Conservation (phyloP, 805 yeast genomes). For the Candida khao-thaluensis region DNA sequence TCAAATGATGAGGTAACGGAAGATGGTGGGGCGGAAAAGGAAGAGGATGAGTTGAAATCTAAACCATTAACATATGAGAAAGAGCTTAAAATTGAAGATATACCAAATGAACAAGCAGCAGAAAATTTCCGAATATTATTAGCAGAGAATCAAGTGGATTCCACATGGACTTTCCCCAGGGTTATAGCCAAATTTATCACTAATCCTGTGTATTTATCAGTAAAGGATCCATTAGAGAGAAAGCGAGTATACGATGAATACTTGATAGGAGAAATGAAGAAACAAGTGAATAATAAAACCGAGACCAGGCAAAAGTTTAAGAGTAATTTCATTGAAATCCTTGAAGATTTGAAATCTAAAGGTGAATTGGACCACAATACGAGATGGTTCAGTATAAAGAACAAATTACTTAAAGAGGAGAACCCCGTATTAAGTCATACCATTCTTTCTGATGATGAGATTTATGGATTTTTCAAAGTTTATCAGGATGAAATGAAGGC, state of each 20-base stretch:
- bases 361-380: slow-evolving; percentile 53
- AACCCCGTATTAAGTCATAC: slow-evolving; percentile 64
- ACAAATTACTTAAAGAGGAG: slow-evolving; percentile 52
- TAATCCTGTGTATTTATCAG: slow-evolving; percentile 67
- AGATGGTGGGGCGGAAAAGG: neutral
- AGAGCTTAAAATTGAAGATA: slow-evolving; percentile 1
- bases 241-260: slow-evolving; percentile 65
- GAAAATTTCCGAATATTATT: slow-evolving; percentile 53
- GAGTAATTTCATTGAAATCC: slow-evolving; percentile 48
- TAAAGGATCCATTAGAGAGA: slow-evolving; percentile 60
- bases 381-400: slow-evolving; percentile 60
- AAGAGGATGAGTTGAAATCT: slow-evolving; percentile 1
- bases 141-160: slow-evolving; percentile 55
- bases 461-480: slow-evolving; percentile 52
- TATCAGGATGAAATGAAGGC: slow-evolving; percentile 43
- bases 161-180: slow-evolving; percentile 71
- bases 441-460: slow-evolving; percentile 55
- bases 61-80: slow-evolving; percentile 5
- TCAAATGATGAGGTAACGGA: slow-evolving; percentile 2
- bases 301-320: slow-evolving; percentile 55
- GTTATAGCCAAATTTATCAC: slow-evolving; percentile 58
- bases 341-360: slow-evolving; percentile 32
- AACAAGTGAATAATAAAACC: slow-evolving; percentile 53
- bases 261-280: slow-evolving; percentile 40
- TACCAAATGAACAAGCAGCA: slow-evolving; percentile 33